phyloP scores from a whole-genome alignment of 108 stramenopile genomes.

The Skeletonema marinoi region DNA sequence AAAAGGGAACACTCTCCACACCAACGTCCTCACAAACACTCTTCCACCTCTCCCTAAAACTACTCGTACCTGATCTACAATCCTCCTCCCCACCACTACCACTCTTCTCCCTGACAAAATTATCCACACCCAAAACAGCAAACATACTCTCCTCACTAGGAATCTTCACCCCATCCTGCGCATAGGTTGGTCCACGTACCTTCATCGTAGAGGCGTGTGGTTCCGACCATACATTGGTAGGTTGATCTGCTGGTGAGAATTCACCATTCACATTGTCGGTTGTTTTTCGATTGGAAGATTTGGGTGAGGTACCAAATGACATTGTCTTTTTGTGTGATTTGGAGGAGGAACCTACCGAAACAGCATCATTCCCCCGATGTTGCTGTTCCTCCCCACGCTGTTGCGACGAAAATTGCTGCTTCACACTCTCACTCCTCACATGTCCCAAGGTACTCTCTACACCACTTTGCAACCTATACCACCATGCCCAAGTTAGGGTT shows the following conservation, averaged over 20 bases:
- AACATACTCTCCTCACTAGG: constrained; percentile 37
- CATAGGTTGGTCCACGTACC: constrained; percentile 33
- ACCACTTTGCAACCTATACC: neutral
- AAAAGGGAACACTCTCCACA: constrained; percentile 30
- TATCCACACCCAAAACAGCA: constrained; percentile 52
- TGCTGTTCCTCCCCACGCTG: neutral
- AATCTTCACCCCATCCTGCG: constrained; percentile 34
- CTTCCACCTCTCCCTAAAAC: constrained; percentile 35
- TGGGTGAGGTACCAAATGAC: neutral
- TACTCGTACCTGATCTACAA: constrained; percentile 14
- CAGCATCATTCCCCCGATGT: neutral
- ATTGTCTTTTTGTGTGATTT: neutral
- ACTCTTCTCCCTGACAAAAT: constrained; percentile 22
- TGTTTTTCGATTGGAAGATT: neutral
- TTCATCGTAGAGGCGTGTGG: constrained; percentile 39
- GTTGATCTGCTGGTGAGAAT: constrained; percentile 6
- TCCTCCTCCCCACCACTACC: neutral
- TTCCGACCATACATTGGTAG: constrained; percentile 44
- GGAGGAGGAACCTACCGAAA: neutral
- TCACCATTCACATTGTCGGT: neutral
- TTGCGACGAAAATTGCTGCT: neutral
- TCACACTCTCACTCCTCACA: neutral
- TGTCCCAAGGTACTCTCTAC: constrained; percentile 9
- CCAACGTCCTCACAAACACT: constrained; percentile 30
- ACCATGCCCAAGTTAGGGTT: neutral